Evolutionary conservation across 106 monocot species (phyloP).

Genomic region (Acanthochlamys bracteata): DNA sequence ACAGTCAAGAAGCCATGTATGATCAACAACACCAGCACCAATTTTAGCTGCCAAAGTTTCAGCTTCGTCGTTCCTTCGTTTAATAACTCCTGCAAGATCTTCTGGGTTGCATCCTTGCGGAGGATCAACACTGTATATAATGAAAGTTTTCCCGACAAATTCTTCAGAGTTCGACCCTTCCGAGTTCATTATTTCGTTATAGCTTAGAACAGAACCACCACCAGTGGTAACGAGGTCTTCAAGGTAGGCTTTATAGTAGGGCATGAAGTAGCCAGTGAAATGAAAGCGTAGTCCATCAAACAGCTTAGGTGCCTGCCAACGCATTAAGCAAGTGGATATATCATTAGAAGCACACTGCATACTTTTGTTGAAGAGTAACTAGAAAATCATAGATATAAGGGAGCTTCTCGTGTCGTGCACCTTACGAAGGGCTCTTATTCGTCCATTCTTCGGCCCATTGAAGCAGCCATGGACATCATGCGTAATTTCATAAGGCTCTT

Average conservation of each 20-base stretch:
- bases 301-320: conserved; percentile 49
- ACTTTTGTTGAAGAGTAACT: neutral
- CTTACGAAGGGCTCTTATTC: conserved; percentile 48
- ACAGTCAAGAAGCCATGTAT: conserved; percentile 48
- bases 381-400: neutral
- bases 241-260: conserved; percentile 36
- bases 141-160: conserved; percentile 6
- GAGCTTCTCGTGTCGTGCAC: no score
- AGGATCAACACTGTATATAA: conserved; percentile 43
- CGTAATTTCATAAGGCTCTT: conserved; percentile 67
- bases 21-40: conserved; percentile 23
- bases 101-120: conserved; percentile 22
- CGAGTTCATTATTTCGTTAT: neutral
- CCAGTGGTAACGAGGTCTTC: conserved; percentile 38
- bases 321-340: no score
- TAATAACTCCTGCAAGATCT: conserved; percentile 11
- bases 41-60: conserved; percentile 21
- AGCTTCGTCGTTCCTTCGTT: conserved; percentile 32
- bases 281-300: conserved; percentile 37
- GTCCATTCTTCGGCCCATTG: conserved; percentile 79
- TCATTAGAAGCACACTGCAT: neutral
- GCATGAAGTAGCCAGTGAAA: conserved; percentile 39
- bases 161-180: neutral
- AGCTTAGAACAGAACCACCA: conserved; percentile 33
- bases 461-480: conserved; percentile 74